Evolutionary conservation across 1,284 basidiomycete genomes (phyloP), one percentile per base, ranked within the genome.

Genomic region (Cryptococcus sp.): DNA sequence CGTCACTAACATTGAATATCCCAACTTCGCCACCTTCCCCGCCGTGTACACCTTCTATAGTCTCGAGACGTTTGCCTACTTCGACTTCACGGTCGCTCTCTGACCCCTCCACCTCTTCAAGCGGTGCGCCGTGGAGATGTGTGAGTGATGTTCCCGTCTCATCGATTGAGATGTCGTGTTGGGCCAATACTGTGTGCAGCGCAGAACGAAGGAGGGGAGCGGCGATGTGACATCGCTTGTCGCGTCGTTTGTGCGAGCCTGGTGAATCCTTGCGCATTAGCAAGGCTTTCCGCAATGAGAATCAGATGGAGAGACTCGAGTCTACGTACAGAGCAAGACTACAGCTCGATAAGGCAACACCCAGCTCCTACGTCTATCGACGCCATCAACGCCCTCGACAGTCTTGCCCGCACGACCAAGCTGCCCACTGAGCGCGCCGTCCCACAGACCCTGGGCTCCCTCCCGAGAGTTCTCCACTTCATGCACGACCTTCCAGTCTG

Each of bases 161-260:
- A 60, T 80, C 79, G 39, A 78, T 69, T 3, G 63, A 40, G 55
- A 78, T 72, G 41, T 70, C 70, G 60, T 78, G 69, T 47, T 70
- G 62, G n/a, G 66, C 66, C 16, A 79, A 65, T 13, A 68, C 66
- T 10, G 65, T 64, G 51, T 71, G 59, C 3, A 78, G 57, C 1
- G 72, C 78, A 6, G 72, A 67, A 73, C 91, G 88, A 35, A 97
- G 85, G 60, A 91, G 84, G 3, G 89, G 88, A 3, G 93, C 90
- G 6, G 90, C 86, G 52, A 96, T 88, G 47, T 85, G 85, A 77
- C 93, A 97, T 55, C 91, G 85, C 73, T 92, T 93, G 78, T 96
- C 93, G 52, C 93, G 83, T 66, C 84, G 85, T 79, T 92, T 93
- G 78, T 96, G 93, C 2, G 92, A 94, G 76, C 92, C 91, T 94